Percentiles rank a stretch among this genome's conserved stretches.
Evolutionary conservation across 768 basidiomycete species (phyloP).

Genomic region (Lactarius hengduanensis): DNA sequence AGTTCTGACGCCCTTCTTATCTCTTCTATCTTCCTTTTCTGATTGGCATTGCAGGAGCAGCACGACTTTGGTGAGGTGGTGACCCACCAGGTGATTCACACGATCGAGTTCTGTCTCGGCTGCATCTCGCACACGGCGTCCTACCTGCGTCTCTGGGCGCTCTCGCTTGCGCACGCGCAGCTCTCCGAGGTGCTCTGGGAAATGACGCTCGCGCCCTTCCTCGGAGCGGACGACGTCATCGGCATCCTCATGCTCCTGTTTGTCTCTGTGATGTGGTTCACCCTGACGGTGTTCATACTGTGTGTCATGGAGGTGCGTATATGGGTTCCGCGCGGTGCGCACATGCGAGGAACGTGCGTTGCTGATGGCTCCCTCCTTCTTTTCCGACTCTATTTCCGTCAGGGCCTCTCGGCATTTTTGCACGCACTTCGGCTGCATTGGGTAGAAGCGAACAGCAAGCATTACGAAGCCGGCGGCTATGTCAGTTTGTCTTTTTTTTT

Average conservation of each 20-base stretch:
- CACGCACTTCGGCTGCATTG: constrained; percentile 96
- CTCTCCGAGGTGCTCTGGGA: constrained; percentile 90
- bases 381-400: constrained; percentile 2
- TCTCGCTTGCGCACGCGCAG: constrained; percentile 97
- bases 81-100: constrained; percentile 97
- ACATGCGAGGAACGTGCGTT: constrained; percentile 27
- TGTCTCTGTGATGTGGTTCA: constrained; percentile 72
- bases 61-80: constrained; percentile 95
- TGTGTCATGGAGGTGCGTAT: constrained; percentile 92
- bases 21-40: constrained; percentile 13
- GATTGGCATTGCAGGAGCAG: constrained; percentile 50
- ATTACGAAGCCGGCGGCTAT: constrained; percentile 87
- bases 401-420: constrained; percentile 94
- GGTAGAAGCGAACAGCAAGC: constrained; percentile 98
- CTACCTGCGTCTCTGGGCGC: constrained; percentile 92
- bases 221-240: constrained; percentile 63
- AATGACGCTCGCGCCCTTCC: constrained; percentile 72
- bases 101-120: constrained; percentile 98
- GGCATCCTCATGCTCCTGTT: constrained; percentile 49
- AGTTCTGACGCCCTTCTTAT: constrained; percentile 36
- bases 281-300: constrained; percentile 69
- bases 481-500: constrained; percentile 48
- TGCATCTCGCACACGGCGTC: constrained; percentile 98
- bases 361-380: not conserved
- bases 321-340: not conserved